Evolutionary conservation across 345 rosid genomes (phyloP), one percentile per base, ranked within the genome.

Genomic region (Pistacia integerrima): DNA sequence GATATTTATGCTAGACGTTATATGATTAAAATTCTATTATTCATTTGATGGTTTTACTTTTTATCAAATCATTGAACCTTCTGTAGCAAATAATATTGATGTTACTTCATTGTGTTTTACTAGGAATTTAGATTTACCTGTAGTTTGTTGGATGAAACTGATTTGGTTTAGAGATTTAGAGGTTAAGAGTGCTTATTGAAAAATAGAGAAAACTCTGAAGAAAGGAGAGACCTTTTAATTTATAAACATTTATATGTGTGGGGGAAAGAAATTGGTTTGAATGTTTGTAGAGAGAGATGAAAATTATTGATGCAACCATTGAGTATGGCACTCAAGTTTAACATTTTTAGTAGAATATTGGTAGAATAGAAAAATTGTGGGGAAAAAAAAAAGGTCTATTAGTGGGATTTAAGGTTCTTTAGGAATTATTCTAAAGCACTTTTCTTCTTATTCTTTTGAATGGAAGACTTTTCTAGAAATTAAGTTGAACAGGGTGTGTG

Each of bases 71-170:
- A 70, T 55, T 54, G 61, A 69, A 52, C 25, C 56, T 54, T 18
- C 17, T 28, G 17, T 33, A 18, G 73, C 30, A 1, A 54, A 13
- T 44, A 13, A 28, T 22, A n/a, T 49, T 70, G 36, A 41, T 35
- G 11, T 67, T 20, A 11, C 28, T 36, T 55, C 6, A 18, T 55
- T 33, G 28, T 4, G 36, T 18, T n/a, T n/a, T 3, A 2, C 9
- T 36, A 70, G 51, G 64, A 41, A 58, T 22, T 57, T 55, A n/a
- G 64, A 36, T 20, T 70, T 56, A 11, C 51, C n/a, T 13, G 74
- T 22, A 57, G 74, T 69, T 52, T 2, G 30, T 8, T 59, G 35
- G 64, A 57, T 71, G 12, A 10, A 35, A 13, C 18, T 55, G 4
- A 3, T 41, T 57, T 20, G 35, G n/a, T 57, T 38, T 25, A 41